Evolutionary conservation across 148 eudicot species (phyloP).

Genomic region (Talinum fruticosum): DNA sequence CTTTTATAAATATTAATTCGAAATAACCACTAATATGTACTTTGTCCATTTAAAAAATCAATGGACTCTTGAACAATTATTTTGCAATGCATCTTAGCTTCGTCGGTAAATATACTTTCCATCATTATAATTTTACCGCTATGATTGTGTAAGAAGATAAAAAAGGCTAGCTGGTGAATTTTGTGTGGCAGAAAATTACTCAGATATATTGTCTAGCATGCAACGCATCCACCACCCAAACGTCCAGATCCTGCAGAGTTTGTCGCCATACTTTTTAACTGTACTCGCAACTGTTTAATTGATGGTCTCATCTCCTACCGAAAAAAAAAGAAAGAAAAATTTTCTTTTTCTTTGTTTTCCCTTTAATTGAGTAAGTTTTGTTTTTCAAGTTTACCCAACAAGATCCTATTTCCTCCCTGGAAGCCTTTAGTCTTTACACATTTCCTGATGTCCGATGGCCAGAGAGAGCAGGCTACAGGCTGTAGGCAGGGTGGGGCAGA

Average conservation of each 20-base stretch:
- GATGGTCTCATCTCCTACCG: neutral
- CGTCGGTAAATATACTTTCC: no score
- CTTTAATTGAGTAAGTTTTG: neutral
- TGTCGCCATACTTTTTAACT: slow-evolving; percentile 6
- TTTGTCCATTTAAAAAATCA: no score
- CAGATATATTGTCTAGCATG: neutral
- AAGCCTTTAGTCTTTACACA: no score
- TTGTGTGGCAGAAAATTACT: neutral
- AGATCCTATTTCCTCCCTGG: neutral
- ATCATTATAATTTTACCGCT: no score
- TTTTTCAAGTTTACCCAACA: neutral
- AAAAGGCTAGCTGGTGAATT: no score
- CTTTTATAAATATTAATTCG: no score
- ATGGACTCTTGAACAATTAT: no score
- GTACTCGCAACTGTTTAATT: neutral
- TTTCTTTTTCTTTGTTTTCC: neutral
- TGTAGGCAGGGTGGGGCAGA: neutral
- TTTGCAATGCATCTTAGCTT: no score
- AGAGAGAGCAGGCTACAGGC: neutral
- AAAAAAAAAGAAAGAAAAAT: neutral
- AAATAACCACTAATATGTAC: no score
- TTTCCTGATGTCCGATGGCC: neutral
- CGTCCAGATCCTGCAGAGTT: neutral
- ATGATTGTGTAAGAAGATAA: no score
- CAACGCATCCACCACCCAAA: neutral